phyloP scores from a whole-genome alignment of 2,329 filamentous ascomycete genomes.

The Colletotrichum acutatum region DNA sequence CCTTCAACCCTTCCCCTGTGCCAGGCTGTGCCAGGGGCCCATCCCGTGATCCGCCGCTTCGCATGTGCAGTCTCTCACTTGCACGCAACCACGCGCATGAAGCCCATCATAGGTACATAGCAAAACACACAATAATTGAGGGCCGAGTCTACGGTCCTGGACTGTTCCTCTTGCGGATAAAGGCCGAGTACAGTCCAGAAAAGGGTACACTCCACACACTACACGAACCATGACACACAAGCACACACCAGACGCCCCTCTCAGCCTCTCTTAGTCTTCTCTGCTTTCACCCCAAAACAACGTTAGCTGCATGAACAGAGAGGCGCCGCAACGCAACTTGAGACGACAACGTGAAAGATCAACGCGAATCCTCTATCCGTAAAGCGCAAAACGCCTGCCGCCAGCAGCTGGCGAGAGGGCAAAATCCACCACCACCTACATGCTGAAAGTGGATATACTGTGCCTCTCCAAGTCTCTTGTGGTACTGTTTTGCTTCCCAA shows the following conservation, averaged over 20 bases:
- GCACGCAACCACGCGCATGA: conserved; percentile 5
- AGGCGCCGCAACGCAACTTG: conserved; percentile 25
- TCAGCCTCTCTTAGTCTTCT: not conserved
- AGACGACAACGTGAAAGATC: conserved; percentile 21
- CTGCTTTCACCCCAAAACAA: not conserved
- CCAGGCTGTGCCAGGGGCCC: not conserved
- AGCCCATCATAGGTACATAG: conserved; percentile 14
- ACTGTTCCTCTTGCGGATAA: not conserved
- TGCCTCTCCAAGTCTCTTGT: conserved; percentile 3
- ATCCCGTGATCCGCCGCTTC: conserved; percentile 7
- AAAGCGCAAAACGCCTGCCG: not conserved
- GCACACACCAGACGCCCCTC: not conserved
- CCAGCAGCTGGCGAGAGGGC: conserved; percentile 1
- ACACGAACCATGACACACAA: not conserved
- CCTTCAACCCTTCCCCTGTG: not conserved
- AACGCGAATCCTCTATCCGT: not conserved
- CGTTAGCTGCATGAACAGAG: conserved; percentile 26
- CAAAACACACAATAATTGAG: conserved; percentile 1
- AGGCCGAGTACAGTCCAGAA: conserved; percentile 20
- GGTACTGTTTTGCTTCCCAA: not conserved
- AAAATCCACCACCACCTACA: not conserved
- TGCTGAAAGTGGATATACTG: conserved; percentile 9
- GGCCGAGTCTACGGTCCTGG: not conserved
- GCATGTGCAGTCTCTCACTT: conserved; percentile 3
- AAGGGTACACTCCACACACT: not conserved